A percentile compares a stretch with the other conserved stretches of the same genome.
phyloP scores from a whole-genome alignment of 495 filamentous ascomycete species.

The Aspergillus nidulans region DNA sequence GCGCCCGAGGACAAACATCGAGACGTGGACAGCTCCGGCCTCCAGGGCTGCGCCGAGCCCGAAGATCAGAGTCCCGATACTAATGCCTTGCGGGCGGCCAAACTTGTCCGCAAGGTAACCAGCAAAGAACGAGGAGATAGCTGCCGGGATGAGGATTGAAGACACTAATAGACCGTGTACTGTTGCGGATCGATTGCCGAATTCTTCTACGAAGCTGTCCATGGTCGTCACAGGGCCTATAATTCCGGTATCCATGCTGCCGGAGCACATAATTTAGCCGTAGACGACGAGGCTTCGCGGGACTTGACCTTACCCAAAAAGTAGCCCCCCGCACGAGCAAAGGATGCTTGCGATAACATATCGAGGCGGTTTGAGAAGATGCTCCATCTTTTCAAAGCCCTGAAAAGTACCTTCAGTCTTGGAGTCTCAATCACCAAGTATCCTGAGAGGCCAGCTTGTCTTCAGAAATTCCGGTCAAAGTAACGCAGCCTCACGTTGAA shows the following conservation, averaged over 20 bases:
- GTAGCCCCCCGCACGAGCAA: constrained; percentile 17
- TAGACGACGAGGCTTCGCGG: not conserved
- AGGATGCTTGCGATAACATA: constrained; percentile 19
- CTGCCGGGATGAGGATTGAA: constrained; percentile 58
- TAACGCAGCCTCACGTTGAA: not conserved
- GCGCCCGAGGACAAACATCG: constrained; percentile 53
- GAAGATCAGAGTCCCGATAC: constrained; percentile 51
- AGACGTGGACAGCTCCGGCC: constrained; percentile 39
- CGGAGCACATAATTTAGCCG: not conserved
- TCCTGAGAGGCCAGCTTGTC: no score
- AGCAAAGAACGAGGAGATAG: constrained; percentile 57
- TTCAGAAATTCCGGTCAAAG: no score
- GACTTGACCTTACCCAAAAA: constrained; percentile 13
- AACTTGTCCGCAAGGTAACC: constrained; percentile 57
- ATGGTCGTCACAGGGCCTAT: constrained; percentile 61
- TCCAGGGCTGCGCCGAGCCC: constrained; percentile 52
- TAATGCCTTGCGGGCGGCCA: constrained; percentile 50
- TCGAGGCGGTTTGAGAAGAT: constrained; percentile 11
- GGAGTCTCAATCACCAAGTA: no score
- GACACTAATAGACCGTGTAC: constrained; percentile 61
- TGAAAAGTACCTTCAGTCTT: not conserved
- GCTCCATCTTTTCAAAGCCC: not conserved
- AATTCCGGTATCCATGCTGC: constrained; percentile 55
- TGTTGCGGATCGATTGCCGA: constrained; percentile 50
- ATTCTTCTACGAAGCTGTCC: constrained; percentile 45